phyloP scores from a whole-genome alignment of 2,329 filamentous ascomycete species.

The Colletotrichum tropicicola region DNA sequence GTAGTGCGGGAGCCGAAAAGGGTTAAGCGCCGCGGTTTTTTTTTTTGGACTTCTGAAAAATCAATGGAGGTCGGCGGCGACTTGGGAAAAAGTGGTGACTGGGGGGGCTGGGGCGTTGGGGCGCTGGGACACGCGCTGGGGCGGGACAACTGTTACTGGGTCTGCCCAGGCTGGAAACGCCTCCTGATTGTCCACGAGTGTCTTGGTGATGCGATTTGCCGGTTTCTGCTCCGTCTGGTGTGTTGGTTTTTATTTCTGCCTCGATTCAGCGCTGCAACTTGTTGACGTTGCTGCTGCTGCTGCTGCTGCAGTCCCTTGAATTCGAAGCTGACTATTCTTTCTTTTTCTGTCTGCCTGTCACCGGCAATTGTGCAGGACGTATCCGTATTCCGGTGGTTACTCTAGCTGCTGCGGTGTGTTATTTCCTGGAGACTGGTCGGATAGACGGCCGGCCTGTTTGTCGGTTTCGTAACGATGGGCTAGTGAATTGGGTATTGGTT shows the following conservation, averaged over 20 bases:
- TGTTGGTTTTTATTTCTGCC: background rate
- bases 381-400: background rate
- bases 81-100: slow-evolving; percentile 6
- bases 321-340: background rate
- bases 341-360: background rate
- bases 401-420: background rate
- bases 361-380: background rate
- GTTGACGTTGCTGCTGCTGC: background rate
- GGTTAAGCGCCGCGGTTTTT: slow-evolving; percentile 6
- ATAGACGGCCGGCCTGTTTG: background rate
- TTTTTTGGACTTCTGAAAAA: slow-evolving; percentile 4
- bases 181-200: slow-evolving; percentile 17
- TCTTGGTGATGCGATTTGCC: slow-evolving; percentile 23
- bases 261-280: background rate
- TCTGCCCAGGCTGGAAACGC: slow-evolving; percentile 10
- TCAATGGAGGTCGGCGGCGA: slow-evolving; percentile 1
- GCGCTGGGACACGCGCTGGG: background rate
- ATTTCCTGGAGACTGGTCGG: background rate
- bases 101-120: slow-evolving; percentile 1
- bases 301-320: background rate
- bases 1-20: background rate
- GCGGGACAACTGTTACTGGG: background rate
- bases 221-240: slow-evolving; percentile 24
- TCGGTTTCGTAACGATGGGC: slow-evolving; percentile 13
- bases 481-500: slow-evolving; percentile 11